Conservation (phyloP, 768 basidiomycete species). For the Trametes elegans region DNA sequence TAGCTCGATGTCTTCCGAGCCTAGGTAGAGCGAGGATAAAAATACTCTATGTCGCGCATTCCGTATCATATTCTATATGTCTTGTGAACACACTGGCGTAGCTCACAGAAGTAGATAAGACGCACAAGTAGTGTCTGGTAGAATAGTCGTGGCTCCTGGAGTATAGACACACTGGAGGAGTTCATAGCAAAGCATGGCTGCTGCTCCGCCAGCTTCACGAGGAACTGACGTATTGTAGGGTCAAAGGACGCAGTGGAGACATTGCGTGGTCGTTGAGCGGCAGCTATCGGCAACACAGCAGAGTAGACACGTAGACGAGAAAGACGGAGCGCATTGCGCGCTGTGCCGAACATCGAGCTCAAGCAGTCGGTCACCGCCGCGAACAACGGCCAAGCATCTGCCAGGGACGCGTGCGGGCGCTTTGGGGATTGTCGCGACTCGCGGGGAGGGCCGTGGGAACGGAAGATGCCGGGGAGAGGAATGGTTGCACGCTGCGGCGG, state of each 20-base stretch:
- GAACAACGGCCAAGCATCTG: not conserved
- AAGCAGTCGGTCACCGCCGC: slow-evolving; percentile 9
- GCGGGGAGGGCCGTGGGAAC: slow-evolving; percentile 14
- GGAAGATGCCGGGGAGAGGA: slow-evolving; percentile 15
- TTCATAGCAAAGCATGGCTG: slow-evolving; percentile 30
- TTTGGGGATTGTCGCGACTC: too few species aligned
- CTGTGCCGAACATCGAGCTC: slow-evolving; percentile 18
- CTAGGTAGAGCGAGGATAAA: slow-evolving; percentile 89
- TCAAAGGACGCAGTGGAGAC: slow-evolving; percentile 21
- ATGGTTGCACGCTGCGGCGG: slow-evolving; percentile 15
- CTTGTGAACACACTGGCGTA: not conserved
- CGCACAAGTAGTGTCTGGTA: slow-evolving; percentile 28
- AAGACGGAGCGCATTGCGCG: slow-evolving; percentile 15
- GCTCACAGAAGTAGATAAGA: not conserved
- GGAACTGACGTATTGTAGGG: slow-evolving; percentile 26
- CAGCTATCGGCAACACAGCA: slow-evolving; percentile 4
- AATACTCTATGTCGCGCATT: slow-evolving; percentile 81
- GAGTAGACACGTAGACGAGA: slow-evolving; percentile 12
- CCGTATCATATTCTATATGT: slow-evolving; percentile 64
- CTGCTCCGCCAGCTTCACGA: slow-evolving; percentile 23
- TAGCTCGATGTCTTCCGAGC: slow-evolving; percentile 72
- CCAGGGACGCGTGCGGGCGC: too few species aligned
- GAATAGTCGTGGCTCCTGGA: slow-evolving; percentile 28
- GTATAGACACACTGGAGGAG: slow-evolving; percentile 23
- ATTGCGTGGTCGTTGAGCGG: slow-evolving; percentile 4